Evolutionary conservation across 192 early-diverging fungal species (phyloP), one percentile per base, ranked within the genome.

Genomic region (Chytriomyces hyalinus): DNA sequence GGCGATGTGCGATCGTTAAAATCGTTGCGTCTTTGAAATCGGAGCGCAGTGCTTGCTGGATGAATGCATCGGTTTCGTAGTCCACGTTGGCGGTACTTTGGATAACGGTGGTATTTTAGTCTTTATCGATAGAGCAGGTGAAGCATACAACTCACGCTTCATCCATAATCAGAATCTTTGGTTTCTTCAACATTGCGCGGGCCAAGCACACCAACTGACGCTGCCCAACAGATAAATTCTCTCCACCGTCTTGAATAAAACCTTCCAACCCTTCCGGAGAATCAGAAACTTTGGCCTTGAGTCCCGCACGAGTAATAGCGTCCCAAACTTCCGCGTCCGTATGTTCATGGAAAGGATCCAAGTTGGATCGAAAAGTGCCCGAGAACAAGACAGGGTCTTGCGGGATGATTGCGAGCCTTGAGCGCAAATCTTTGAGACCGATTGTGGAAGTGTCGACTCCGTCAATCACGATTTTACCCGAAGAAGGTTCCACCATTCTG

Each of bases 201-300:
- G 85, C 88, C 3, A 90, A 74, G 67, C 88, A 90, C 43, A 90
- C 9, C 60, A 92, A 77, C 63, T 88, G 87, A 4, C 85, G 82
- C 77, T 93, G 91, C n/a, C 94, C 94, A 24, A 94, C 88, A 24
- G 90, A 92, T 65, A 95, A 89, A 83, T 96, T 96, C 68, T 92
- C 92, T 51, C 96, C 96, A 44, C 92, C 89, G 65, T 94, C 92
- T n/a, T 84, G 76, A 4, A 98, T 87, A 22, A 72, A 67, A 7
- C 88, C 86, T 17, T 94, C 92, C 24, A 96, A 75, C 63, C 70
- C 89, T 76, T 60, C 88, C 49, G 88, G 77, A 48, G 45, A 28
- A 28, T 48, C 45, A 13, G 67, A 70, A 36, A 96, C 80, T 71
- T 91, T 85, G 15, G 85, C 78, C 67, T 90, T 88, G 22, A 95